These are phyloP conservation scores for Ambrosia trifida DNA, from an alignment of 129 eudicot species.

Conservation along the genomic window DNA sequence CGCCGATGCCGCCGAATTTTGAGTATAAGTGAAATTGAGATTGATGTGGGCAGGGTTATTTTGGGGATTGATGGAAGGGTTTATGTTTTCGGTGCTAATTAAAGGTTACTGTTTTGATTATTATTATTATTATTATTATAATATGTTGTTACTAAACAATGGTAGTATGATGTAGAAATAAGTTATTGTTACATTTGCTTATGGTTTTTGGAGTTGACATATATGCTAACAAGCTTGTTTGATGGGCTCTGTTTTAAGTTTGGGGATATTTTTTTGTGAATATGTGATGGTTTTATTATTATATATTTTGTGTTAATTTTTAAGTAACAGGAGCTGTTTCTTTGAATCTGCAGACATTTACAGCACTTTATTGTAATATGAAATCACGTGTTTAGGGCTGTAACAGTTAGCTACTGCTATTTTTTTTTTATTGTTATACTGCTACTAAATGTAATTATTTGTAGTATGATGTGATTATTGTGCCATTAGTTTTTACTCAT, in stretches of 20 bases:
- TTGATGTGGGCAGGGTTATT: too few species aligned
- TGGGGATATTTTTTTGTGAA: not conserved
- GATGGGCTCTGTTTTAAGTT: not conserved
- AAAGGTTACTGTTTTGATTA: too few species aligned
- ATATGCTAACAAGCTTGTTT: not conserved
- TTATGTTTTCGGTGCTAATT: constrained; percentile 7
- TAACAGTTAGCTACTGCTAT: not conserved
- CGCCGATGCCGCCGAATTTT: constrained; percentile 36
- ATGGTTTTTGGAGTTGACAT: not conserved
- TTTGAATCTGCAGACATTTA: not conserved
- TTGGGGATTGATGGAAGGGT: not conserved
- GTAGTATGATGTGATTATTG: not conserved
- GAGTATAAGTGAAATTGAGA: constrained; percentile 27
- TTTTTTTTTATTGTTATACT: not conserved
- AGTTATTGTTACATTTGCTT: not conserved
- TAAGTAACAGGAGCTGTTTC: not conserved
- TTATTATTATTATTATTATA: too few species aligned
- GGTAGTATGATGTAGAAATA: not conserved
- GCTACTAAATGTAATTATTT: not conserved
- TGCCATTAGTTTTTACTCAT: too few species aligned
- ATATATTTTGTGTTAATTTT: not conserved
- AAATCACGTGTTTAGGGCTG: not conserved
- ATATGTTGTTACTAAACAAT: not conserved
- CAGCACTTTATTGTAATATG: not conserved
- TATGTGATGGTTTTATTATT: not conserved